Evolutionary conservation across 805 yeast genomes (phyloP), one percentile per base, ranked within the genome.

Genomic region (Spathaspora passalidarum): DNA sequence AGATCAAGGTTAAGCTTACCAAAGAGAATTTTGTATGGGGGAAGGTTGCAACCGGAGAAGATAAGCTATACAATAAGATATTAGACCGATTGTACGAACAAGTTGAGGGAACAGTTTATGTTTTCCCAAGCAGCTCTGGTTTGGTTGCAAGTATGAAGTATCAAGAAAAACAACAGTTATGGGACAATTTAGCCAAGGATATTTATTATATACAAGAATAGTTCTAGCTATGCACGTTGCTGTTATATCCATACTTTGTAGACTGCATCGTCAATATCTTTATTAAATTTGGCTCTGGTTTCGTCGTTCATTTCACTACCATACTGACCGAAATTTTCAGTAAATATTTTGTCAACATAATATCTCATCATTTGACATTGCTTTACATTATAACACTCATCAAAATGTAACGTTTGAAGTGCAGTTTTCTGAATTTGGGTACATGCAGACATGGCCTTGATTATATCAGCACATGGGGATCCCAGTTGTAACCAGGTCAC

Each of bases 61-160:
- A 36, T 49, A 46, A 8, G 42, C 41, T 14, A 5, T 52, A 45
- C 36, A 51, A 34, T n/a, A 9, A n/a, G 20, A 45, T 53, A 32
- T 48, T 66, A 59, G 51, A 44, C 14, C 36, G 36, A 20, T 47
- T 66, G 20, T 36, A 50, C 22, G 19, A 45, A 2, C 47, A 46
- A 14, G 49, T 58, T 42, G 47, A 21, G 13, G 51, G 61, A 47
- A 48, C 56, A n/a, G 59, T 80, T 0, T 81, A 73, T 60, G 89
- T 86, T 5, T 73, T 84, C 21, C 90, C 91, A 2, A 82, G 82
- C 38, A 84, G 91, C 0, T 83, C 89, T 4, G 92, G 92, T 1
- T 61, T 86, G 6, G 91, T 83, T 7, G 74, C 84, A 8, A 63
- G 62, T 51, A 64, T 81, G 56, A 63, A 70, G 22, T 66, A 65